phyloP scores from a whole-genome alignment of 2,329 filamentous ascomycete genomes.

The Hymenoscyphus infarciens region DNA sequence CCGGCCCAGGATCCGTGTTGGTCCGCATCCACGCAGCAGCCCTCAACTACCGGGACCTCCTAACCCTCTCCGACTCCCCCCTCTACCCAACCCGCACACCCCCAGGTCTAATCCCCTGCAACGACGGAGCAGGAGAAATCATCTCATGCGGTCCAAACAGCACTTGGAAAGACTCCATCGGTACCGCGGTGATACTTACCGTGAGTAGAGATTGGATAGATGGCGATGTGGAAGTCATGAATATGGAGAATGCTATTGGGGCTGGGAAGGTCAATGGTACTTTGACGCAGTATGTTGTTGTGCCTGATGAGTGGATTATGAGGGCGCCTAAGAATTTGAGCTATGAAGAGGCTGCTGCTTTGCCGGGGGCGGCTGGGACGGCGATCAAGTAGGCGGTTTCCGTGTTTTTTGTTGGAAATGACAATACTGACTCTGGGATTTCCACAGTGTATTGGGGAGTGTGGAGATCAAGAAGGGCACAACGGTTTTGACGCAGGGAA shows the following conservation, averaged over 20 bases:
- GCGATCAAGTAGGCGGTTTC: slow-evolving; percentile 42
- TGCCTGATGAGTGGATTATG: slow-evolving; percentile 51
- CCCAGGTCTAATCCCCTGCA: slow-evolving; percentile 50
- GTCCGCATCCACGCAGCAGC: slow-evolving; percentile 20
- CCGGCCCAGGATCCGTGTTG: slow-evolving; percentile 15
- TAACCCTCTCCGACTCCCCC: slow-evolving; percentile 19
- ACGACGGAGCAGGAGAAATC: slow-evolving; percentile 65
- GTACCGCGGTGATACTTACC: slow-evolving; percentile 64
- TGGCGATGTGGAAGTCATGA: slow-evolving; percentile 14
- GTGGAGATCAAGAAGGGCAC: slow-evolving; percentile 44
- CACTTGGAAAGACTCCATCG: slow-evolving; percentile 49
- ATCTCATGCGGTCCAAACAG: slow-evolving; percentile 41
- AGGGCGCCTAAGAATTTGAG: slow-evolving; percentile 51
- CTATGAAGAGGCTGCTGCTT: slow-evolving; percentile 54
- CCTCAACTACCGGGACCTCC: slow-evolving; percentile 24
- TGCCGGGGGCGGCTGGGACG: slow-evolving; percentile 59
- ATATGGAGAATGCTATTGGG: slow-evolving; percentile 50
- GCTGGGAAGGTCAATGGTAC: slow-evolving; percentile 49
- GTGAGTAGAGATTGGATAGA: slow-evolving; percentile 49
- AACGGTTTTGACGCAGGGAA: slow-evolving; percentile 50
- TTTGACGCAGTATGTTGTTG: slow-evolving; percentile 55
- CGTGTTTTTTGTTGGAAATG: no score
- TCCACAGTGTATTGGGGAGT: slow-evolving; percentile 42
- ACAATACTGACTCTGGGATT: no score
- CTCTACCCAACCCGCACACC: slow-evolving; percentile 15